Evolutionary conservation across 805 yeast species (phyloP).

Genomic region (Candida ulmi): DNA sequence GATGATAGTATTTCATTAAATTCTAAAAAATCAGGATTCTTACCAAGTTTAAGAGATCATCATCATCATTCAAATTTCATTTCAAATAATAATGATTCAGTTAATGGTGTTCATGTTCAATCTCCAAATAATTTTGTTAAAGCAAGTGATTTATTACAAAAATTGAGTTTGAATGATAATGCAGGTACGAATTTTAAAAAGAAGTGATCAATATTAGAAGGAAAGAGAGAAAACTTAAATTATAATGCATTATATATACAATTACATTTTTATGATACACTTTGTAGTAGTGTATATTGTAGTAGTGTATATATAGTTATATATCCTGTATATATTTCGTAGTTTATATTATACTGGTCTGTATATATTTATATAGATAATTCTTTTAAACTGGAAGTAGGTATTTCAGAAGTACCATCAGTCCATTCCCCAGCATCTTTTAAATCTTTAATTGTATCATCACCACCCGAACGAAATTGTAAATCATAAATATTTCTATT

Average conservation of each 20-base stretch:
- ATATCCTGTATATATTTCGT: too few species aligned
- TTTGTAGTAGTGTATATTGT: too few species aligned
- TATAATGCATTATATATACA: too few species aligned
- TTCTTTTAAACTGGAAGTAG: too few species aligned
- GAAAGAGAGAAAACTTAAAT: not conserved
- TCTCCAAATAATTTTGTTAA: conserved; percentile 12
- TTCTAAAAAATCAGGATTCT: conserved; percentile 3
- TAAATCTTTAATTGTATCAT: conserved; percentile 23
- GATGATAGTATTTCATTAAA: not conserved
- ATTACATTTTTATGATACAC: too few species aligned
- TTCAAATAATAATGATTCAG: conserved; percentile 12
- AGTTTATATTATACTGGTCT: too few species aligned
- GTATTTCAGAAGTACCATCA: conserved; percentile 5
- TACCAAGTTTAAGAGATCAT: conserved; percentile 8
- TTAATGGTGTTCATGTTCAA: conserved; percentile 12
- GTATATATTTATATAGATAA: too few species aligned
- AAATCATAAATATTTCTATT: conserved; percentile 21
- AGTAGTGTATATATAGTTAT: too few species aligned
- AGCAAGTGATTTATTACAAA: conserved; percentile 21
- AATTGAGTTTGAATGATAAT: conserved; percentile 9
- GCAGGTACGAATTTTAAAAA: not conserved
- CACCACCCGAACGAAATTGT: conserved; percentile 27
- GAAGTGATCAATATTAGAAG: conserved; percentile 6
- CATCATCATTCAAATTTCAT: conserved; percentile 9
- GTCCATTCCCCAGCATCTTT: conserved; percentile 24